These are phyloP conservation scores for Talaromyces sp. DNA, from an alignment of 2,329 filamentous ascomycete genomes.

Conservation along the genomic window DNA sequence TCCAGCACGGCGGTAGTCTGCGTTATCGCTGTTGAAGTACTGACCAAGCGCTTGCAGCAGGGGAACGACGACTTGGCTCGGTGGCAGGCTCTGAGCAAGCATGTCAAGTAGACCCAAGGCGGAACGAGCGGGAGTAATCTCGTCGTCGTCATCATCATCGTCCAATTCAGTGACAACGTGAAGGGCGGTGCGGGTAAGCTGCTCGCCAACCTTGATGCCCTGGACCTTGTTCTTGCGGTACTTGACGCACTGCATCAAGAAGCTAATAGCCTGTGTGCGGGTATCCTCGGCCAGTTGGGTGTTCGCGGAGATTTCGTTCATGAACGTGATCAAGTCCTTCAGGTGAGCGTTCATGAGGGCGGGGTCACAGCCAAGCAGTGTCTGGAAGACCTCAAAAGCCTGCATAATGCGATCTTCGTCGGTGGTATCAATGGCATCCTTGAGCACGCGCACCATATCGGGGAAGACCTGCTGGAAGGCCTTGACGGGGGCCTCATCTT, in stretches of 20 bases:
- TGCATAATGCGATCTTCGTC: constrained; percentile 87
- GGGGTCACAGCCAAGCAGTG: constrained; percentile 82
- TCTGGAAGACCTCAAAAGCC: constrained; percentile 95
- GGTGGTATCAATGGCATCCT: constrained; percentile 69
- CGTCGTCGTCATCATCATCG: constrained; percentile 67
- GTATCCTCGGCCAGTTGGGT: constrained; percentile 75
- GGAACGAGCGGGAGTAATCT: constrained; percentile 76
- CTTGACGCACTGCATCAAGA: constrained; percentile 85
- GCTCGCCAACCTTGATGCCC: constrained; percentile 76
- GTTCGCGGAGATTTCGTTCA: constrained; percentile 79
- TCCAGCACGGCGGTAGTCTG: constrained; percentile 79
- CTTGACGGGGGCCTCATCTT: constrained; percentile 67
- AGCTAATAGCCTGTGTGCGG: constrained; percentile 82
- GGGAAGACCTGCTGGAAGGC: constrained; percentile 77
- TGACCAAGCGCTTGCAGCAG: constrained; percentile 78
- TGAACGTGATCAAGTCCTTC: constrained; percentile 84
- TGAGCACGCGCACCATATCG: constrained; percentile 81
- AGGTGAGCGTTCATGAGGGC: constrained; percentile 79
- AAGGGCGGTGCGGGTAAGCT: constrained; percentile 80
- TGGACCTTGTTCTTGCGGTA: constrained; percentile 96
- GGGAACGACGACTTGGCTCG: constrained; percentile 89
- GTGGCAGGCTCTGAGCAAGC: constrained; percentile 79
- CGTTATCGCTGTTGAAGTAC: constrained; percentile 68
- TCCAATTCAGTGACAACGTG: constrained; percentile 87
- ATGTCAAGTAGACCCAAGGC: constrained; percentile 85